phyloP scores from a whole-genome alignment of 1,139 yeast species.

The Hanseniaspora uvarum region DNA sequence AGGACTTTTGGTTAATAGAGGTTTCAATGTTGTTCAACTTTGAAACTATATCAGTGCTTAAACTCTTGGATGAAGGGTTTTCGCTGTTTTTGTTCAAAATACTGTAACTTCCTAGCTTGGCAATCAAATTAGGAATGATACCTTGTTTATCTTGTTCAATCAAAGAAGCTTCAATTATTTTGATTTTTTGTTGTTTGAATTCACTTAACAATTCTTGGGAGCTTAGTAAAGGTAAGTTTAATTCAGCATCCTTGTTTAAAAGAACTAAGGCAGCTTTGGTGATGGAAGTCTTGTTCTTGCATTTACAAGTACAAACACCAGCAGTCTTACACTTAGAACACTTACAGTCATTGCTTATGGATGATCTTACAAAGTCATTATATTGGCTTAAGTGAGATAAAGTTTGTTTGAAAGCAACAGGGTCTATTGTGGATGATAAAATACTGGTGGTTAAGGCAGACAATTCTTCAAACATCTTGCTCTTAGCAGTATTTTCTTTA shows the following conservation, averaged over 20 bases:
- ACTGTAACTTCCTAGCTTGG: conserved; percentile 64
- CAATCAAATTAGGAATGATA: conserved; percentile 78
- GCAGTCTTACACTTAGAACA: conserved; percentile 22
- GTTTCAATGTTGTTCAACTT: conserved; percentile 78
- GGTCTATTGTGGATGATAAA: background rate
- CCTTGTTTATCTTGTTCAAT: conserved; percentile 87
- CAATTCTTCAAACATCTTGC: conserved; percentile 25
- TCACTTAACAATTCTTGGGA: conserved; percentile 61
- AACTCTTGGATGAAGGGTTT: conserved; percentile 48
- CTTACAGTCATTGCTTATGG: conserved; percentile 21
- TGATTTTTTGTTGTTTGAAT: conserved; percentile 72
- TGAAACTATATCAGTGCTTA: conserved; percentile 62
- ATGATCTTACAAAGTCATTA: conserved; percentile 25
- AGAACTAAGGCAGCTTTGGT: conserved; percentile 20
- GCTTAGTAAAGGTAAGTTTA: conserved; percentile 27
- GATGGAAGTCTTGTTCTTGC: conserved; percentile 14
- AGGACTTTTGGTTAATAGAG: conserved; percentile 62
- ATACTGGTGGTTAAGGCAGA: conserved; percentile 24
- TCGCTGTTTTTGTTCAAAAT: conserved; percentile 54
- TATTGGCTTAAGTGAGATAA: conserved; percentile 29
- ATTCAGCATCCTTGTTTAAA: conserved; percentile 30
- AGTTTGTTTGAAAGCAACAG: conserved; percentile 27
- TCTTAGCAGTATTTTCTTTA: conserved; percentile 27
- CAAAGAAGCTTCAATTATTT: conserved; percentile 76
- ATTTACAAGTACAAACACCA: conserved; percentile 17